Conservation (phyloP, 768 basidiomycete genomes). For the Hypsizygus marmoreus region DNA sequence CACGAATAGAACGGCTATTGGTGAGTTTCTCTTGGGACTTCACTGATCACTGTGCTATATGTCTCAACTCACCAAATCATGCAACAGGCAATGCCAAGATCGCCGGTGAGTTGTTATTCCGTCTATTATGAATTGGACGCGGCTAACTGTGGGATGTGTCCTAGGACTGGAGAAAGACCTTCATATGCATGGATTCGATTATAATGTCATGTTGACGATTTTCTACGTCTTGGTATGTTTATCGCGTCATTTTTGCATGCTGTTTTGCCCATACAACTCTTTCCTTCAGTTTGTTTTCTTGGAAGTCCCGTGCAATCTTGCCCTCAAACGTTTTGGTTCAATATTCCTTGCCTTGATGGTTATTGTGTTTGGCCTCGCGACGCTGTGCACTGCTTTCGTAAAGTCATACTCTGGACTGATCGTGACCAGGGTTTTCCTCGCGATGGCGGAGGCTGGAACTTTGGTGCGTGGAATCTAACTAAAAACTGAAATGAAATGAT, state of each 20-base stretch:
- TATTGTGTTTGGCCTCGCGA: conserved; percentile 19
- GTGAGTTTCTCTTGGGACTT: conserved; percentile 9
- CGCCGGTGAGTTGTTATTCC: conserved; percentile 12
- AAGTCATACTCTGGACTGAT: conserved; percentile 22
- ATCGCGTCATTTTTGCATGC: background rate
- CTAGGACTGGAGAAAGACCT: conserved; percentile 34
- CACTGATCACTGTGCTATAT: background rate
- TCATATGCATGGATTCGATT: conserved; percentile 35
- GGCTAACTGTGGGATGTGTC: no score
- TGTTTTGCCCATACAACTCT: background rate
- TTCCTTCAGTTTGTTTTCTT: conserved; percentile 16
- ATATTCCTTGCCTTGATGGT: conserved; percentile 22
- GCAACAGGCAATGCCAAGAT: conserved; percentile 24
- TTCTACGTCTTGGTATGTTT: conserved; percentile 32
- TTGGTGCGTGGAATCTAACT: conserved; percentile 17
- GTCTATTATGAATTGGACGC: no score
- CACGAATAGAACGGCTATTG: conserved; percentile 21
- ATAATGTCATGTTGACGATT: conserved; percentile 35
- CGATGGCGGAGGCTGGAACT: conserved; percentile 26
- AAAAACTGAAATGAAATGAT: no score
- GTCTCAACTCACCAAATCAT: background rate
- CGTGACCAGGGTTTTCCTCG: conserved; percentile 24
- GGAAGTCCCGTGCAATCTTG: conserved; percentile 25
- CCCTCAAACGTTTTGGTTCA: conserved; percentile 22
- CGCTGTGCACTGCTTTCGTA: conserved; percentile 24